Base-by-base conservation (phyloP, 148 eudicot species). In the Chenopodium quinoa region DNA sequence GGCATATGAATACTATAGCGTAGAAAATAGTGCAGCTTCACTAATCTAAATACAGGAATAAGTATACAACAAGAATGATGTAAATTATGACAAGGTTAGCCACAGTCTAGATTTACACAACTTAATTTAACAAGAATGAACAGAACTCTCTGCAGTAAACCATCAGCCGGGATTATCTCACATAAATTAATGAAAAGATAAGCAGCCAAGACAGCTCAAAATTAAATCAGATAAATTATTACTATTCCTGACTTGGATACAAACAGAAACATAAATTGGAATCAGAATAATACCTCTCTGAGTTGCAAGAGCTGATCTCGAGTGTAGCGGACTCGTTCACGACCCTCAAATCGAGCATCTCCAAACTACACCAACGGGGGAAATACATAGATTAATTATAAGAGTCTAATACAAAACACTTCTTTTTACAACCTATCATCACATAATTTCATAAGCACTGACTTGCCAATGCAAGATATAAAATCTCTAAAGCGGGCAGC, bases 291-390 rank as follows among this genome's bases (percentile, higher is more conserved):
- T 91, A 96, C 99, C 99, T 94, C 94, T 78, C 94, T 89, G 63
- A 96, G 89, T 72, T 92, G 93, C 66, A 94, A 58, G 81, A 96
- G 91, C 85, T 90, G 95, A 76, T 94, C 97, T 70, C 93, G 85
- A 67, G 89, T 85, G 86, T 88, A 96, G 66, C 89, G 93, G 80
- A 96, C 81, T 20, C 91, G 91, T 83, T 96, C 98, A 83, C 84
- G 93, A 70, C 88, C 85, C 77, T 96, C 99, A 80, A 94, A 92
- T 32, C 97, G 87, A 75, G 91, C 87, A 75, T 92, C 98, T 80
- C 93, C 97, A 84, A 88, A 88, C 98, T 96, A 76, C 75, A 81
- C 34, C 29, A 44, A 77, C 8, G 74, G 25, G 56, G 56, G 25
- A 46, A 16, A 37, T 27, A 56, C 27, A 71, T 6, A 27, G 3